Conservation (phyloP, 1,284 basidiomycete genomes). For the Phaffia rhodozyma region DNA sequence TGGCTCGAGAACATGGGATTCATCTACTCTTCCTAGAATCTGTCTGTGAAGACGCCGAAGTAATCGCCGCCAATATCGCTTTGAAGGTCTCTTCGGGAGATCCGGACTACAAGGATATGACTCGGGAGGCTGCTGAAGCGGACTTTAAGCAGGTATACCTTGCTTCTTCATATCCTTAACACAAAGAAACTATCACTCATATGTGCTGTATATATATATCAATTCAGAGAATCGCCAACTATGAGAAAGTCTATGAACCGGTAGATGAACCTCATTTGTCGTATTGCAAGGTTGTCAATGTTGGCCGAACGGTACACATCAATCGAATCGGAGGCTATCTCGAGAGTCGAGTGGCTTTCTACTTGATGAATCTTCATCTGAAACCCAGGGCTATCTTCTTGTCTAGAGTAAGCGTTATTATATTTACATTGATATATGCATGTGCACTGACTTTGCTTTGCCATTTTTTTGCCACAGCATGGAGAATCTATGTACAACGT, state of each 20-base stretch:
- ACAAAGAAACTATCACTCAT: too few species aligned
- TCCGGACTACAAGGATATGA: slow-evolving; percentile 89
- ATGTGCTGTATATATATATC: too few species aligned
- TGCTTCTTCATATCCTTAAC: too few species aligned
- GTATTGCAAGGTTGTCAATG: slow-evolving; percentile 77
- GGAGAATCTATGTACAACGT: slow-evolving; percentile 97
- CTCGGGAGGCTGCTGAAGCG: slow-evolving; percentile 66
- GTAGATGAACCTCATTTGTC: slow-evolving; percentile 75
- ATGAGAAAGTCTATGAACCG: slow-evolving; percentile 93
- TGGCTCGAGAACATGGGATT: slow-evolving; percentile 82
- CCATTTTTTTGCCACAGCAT: slow-evolving; percentile 47
- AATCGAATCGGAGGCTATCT: slow-evolving; percentile 83
- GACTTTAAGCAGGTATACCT: slow-evolving; percentile 59
- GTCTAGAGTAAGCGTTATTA: slow-evolving; percentile 54
- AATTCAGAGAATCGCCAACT: slow-evolving; percentile 62
- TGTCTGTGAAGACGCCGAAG: slow-evolving; percentile 80
- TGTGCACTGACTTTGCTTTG: not conserved
- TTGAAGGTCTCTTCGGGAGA: slow-evolving; percentile 93
- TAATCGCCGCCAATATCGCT: slow-evolving; percentile 90
- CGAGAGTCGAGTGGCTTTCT: slow-evolving; percentile 93
- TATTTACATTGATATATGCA: not conserved
- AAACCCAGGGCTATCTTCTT: slow-evolving; percentile 95
- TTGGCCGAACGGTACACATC: slow-evolving; percentile 72
- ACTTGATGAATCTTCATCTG: slow-evolving; percentile 94
- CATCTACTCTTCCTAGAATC: slow-evolving; percentile 89